Percentiles rank a stretch among this genome's conserved stretches.
These are phyloP conservation scores for Ordospora pajunii DNA, from an alignment of 371 early-diverging fungal genomes.

Conservation along the genomic window DNA sequence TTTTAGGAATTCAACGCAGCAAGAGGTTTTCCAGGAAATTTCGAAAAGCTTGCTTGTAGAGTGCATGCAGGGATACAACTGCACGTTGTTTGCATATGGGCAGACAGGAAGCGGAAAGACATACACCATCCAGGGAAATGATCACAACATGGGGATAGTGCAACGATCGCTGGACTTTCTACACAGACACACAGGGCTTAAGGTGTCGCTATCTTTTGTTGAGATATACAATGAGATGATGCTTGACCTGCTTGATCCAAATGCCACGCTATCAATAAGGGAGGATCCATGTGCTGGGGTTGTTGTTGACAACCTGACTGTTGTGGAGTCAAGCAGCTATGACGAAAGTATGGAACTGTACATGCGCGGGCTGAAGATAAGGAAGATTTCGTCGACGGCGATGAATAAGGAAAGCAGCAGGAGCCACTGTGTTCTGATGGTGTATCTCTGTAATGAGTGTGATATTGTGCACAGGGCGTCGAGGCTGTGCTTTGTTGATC, in stretches of 20 bases:
- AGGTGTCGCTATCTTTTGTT: conserved; percentile 62
- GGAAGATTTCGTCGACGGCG: conserved; percentile 65
- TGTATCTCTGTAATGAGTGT: conserved; percentile 63
- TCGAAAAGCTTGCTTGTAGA: conserved; percentile 32
- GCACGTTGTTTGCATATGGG: conserved; percentile 61
- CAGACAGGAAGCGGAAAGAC: conserved; percentile 63
- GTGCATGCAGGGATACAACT: conserved; percentile 52
- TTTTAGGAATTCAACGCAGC: conserved; percentile 31
- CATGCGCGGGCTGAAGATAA: conserved; percentile 64
- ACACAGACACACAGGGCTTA: conserved; percentile 13
- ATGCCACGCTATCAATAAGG: conserved; percentile 61
- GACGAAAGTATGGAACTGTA: conserved; percentile 64
- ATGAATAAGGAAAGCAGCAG: conserved; percentile 66
- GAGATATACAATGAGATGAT: conserved; percentile 69
- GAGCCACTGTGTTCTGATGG: conserved; percentile 65
- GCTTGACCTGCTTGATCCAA: conserved; percentile 63
- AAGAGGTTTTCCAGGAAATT: conserved; percentile 35
- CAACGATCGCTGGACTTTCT: conserved; percentile 42
- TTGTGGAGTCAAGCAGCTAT: conserved; percentile 58
- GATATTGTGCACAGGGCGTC: conserved; percentile 60
- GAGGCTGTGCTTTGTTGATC: conserved; percentile 66
- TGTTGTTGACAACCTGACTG: conserved; percentile 63
- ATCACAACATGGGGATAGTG: conserved; percentile 51
- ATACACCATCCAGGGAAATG: conserved; percentile 60
- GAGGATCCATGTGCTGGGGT: conserved; percentile 63